phyloP scores from a whole-genome alignment of 2,329 filamentous ascomycete genomes.

The Rutstroemia sp. region DNA sequence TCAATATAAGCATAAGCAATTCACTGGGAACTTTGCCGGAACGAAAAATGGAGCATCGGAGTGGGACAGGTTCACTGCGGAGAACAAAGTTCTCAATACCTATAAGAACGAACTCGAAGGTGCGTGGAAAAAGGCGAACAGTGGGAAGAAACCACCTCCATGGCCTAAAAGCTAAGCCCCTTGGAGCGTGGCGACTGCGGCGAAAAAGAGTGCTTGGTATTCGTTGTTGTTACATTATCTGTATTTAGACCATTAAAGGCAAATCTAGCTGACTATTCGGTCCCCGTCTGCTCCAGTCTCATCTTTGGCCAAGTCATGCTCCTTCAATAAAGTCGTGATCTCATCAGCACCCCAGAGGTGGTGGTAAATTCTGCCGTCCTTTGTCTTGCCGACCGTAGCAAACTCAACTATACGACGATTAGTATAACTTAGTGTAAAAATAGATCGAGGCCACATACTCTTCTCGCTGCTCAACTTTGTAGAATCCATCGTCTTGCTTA shows the following conservation, averaged over 20 bases:
- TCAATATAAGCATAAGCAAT: background rate
- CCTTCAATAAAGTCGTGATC: slow-evolving; percentile 87
- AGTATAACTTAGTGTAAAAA: slow-evolving; percentile 8
- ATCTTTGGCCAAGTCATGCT: slow-evolving; percentile 89
- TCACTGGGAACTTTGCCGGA: background rate
- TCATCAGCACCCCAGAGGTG: slow-evolving; percentile 95
- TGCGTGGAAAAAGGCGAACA: background rate
- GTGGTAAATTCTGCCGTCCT: slow-evolving; percentile 95
- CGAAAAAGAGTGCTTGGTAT: slow-evolving; percentile 4
- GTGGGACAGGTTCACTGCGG: background rate
- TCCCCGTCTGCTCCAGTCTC: slow-evolving; percentile 39
- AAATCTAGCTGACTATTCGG: slow-evolving; percentile 25
- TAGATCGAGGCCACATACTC: slow-evolving; percentile 53
- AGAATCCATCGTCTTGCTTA: slow-evolving; percentile 99
- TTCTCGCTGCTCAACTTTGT: slow-evolving; percentile 99
- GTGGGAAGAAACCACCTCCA: background rate
- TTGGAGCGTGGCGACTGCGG: background rate
- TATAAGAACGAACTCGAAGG: slow-evolving; percentile 1
- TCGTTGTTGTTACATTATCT: slow-evolving; percentile 25
- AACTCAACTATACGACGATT: slow-evolving; percentile 68
- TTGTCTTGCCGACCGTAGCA: slow-evolving; percentile 92
- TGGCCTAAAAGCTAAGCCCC: background rate
- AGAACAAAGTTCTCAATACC: background rate
- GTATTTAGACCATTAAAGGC: slow-evolving; percentile 5
- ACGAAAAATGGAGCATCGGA: background rate